These are phyloP conservation scores for Pseudoneurospora amorphoporcata DNA, from an alignment of 495 filamentous ascomycete species.

Conservation along the genomic window DNA sequence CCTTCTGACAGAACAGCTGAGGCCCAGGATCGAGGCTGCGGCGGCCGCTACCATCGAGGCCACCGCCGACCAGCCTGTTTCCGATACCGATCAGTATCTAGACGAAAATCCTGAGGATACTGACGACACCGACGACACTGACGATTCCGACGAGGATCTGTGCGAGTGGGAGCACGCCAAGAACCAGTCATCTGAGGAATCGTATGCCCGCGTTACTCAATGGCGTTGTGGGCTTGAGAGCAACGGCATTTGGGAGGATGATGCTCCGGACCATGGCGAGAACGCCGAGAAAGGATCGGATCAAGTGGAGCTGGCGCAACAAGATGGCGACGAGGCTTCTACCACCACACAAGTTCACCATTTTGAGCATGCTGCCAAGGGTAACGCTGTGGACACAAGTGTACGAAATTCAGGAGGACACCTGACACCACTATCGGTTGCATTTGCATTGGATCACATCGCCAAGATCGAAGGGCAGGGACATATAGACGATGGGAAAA, in stretches of 20 bases:
- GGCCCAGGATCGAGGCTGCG: not conserved
- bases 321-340: not conserved
- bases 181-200: not conserved
- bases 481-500: not conserved
- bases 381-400: not conserved
- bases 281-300: not conserved
- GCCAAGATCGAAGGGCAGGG: not conserved
- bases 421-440: not conserved
- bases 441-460: not conserved
- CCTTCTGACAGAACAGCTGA: not conserved
- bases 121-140: not conserved
- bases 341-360: not conserved
- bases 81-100: not conserved
- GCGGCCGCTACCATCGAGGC: not conserved
- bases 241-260: not conserved
- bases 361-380: not conserved
- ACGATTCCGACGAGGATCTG: not conserved
- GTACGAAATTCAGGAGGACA: not conserved
- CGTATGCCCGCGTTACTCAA: not conserved
- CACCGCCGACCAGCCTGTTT: not conserved
- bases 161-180: not conserved
- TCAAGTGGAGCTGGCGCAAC: not conserved
- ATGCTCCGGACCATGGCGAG: not conserved
- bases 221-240: not conserved
- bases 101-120: not conserved